These are phyloP conservation scores for Candida ponderosae DNA, from an alignment of 805 yeast species.

Conservation along the genomic window DNA sequence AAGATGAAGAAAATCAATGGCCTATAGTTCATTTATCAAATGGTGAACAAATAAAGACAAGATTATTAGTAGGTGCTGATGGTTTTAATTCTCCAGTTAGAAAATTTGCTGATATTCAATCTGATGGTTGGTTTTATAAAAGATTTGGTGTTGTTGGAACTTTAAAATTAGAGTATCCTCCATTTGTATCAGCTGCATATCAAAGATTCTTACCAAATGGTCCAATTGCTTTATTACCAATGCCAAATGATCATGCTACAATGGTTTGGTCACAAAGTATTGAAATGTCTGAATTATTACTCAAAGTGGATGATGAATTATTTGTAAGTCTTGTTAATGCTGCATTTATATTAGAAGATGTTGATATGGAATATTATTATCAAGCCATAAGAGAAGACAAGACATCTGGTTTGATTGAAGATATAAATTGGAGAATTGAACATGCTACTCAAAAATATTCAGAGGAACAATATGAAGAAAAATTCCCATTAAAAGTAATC, in stretches of 20 bases:
- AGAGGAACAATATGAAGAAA: conserved; percentile 43
- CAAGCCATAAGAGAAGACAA: conserved; percentile 28
- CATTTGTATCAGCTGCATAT: conserved; percentile 73
- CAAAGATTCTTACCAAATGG: conserved; percentile 90
- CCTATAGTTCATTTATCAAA: conserved; percentile 63
- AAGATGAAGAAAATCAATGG: conserved; percentile 47
- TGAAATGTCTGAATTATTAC: conserved; percentile 56
- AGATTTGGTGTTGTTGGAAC: conserved; percentile 93
- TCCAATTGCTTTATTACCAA: conserved; percentile 85
- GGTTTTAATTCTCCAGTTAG: conserved; percentile 94
- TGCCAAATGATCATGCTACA: conserved; percentile 82
- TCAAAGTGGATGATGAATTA: conserved; percentile 48
- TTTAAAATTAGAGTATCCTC: conserved; percentile 64
- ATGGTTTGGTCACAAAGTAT: conserved; percentile 91
- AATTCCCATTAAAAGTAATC: conserved; percentile 59
- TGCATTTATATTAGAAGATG: conserved; percentile 70
- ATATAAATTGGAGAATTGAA: conserved; percentile 64
- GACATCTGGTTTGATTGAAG: conserved; percentile 45
- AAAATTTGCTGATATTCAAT: conserved; percentile 67
- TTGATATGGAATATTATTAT: conserved; percentile 70
- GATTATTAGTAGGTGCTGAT: conserved; percentile 90
- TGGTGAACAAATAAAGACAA: conserved; percentile 56
- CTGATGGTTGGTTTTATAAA: conserved; percentile 89
- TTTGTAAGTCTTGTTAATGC: conserved; percentile 77
- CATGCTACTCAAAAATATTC: conserved; percentile 27